Base-by-base conservation (phyloP, 1,139 yeast genomes). In the Chernovozyma sophiae-reginae region DNA sequence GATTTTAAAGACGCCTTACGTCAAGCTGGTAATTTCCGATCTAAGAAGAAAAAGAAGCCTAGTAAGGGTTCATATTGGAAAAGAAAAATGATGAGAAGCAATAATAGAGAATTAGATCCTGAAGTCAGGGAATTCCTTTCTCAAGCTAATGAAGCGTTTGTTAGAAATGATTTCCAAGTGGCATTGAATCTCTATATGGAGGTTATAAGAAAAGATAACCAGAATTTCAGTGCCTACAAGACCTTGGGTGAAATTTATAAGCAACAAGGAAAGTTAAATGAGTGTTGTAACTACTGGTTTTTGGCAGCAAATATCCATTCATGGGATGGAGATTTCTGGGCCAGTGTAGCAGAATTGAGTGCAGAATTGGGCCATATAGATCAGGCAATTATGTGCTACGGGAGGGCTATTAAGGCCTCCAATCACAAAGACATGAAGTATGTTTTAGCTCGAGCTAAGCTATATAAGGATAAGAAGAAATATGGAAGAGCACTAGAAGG, bases 311-410 rank as follows among this genome's bases (percentile, higher is more conserved):
- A 81, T 53, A 67, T 86, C 22, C 85, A 83, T 48, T 81, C 87
- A 3, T 74, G 81, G 58, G 94, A 86, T 58, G 75, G 77, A 42
- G 83, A 78, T 20, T 82, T 87, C 44, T 92, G 97, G 97, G 78
- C 79, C 25, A 78, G 74, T 33, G 87, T 87, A 25, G 97, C 95
- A 0, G 85, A 80, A 39, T 60, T 86, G 40, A 81, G 95, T 39
- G 68, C 70, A 4, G 83, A 82, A 31, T 61, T 85, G 47, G 94
- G 87, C 1, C 84, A 81, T 47, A 66, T 72, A 3, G 79, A 84
- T 29, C 96, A 87, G 55, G 97, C 97, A 0, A 72, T 87, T 12
- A 79, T 81, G 47, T 87, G 96, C 63, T 89, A 81, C 53, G 74
- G 82, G 18, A 74, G 83, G 38, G 95, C 94, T 0, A 76, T 86